Evolutionary conservation across 139 green algal genomes (phyloP).

Genomic region (Picochlorum sp.): DNA sequence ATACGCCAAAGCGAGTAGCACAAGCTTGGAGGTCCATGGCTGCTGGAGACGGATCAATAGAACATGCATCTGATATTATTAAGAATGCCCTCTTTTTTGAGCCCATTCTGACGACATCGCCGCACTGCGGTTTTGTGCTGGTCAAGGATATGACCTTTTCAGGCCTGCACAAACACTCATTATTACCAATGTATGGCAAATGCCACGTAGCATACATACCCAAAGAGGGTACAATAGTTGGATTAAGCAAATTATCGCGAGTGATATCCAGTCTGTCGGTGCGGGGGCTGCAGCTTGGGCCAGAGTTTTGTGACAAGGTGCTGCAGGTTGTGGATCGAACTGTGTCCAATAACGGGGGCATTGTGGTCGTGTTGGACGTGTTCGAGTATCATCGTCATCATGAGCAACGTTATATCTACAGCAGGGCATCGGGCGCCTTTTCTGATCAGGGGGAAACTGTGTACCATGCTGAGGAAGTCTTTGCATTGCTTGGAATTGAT

Average conservation of each 20-base stretch:
- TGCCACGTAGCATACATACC: constrained; percentile 90
- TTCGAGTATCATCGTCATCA: too few relatives aligned
- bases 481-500: too few relatives aligned
- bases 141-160: constrained; percentile 90
- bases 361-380: too few relatives aligned
- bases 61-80: constrained; percentile 38
- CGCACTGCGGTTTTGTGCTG: constrained; percentile 27
- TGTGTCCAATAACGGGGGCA: too few relatives aligned
- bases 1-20: constrained; percentile 86
- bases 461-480: too few relatives aligned
- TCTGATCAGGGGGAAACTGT: too few relatives aligned
- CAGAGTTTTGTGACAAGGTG: too few relatives aligned
- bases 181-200: constrained; percentile 88
- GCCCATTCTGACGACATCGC: constrained; percentile 30
- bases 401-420: too few relatives aligned
- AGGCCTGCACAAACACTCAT: constrained; percentile 50
- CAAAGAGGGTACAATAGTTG: constrained; percentile 58
- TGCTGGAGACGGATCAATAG: constrained; percentile 32
- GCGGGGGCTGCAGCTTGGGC: constrained; percentile 49
- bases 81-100: constrained; percentile 74
- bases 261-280: constrained; percentile 59
- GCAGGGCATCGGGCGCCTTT: too few relatives aligned
- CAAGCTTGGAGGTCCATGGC: constrained; percentile 81
- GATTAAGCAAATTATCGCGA: constrained; percentile 78
- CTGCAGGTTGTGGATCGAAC: too few relatives aligned